Evolutionary conservation across 768 basidiomycete species (phyloP), one percentile per base, ranked within the genome.

Genomic region (Agrocybe pediades): DNA sequence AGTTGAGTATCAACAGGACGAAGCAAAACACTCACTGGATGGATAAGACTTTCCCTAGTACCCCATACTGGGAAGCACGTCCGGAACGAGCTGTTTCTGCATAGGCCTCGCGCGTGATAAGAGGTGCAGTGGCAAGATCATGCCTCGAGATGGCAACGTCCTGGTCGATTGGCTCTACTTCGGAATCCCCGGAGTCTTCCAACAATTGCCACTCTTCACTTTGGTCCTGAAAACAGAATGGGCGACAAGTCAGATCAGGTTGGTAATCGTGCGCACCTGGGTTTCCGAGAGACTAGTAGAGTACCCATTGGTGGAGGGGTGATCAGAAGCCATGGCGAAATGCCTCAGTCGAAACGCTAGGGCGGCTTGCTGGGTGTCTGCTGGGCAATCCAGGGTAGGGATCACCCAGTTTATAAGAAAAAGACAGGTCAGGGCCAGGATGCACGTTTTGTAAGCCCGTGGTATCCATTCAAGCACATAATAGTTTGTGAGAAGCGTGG

Each of bases 1-100:
- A 40, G 39, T 41, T 41, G 11, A 21, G 26, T n/a, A 29, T 20
- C 6, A n/a, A 51, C 40, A 23, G 7, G 1, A 26, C 16, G 6
- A 42, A 29, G 36, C n/a, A n/a, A n/a, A n/a, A n/a, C n/a, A 65
- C 73, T 53, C 55, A 85, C 85, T 78, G 69, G 29, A 76, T 76
- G 0, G 73, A 67, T 2, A 83, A 15, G 0, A 75, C 62, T 3
- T 74, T 72, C 0, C 88, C 87, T 0, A 88, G 57, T 1, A 89
- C 78, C 0, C 86, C 87, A 54, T 89, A 87, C 56, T 88, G 88
- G 0, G 74, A 69, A 8, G 68, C 33, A 6, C 50, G 51, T n/a
- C 64, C 65, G 2, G 71, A 65, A 20, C 66, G 69, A n/a, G 66
- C 66, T 3, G 71, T 68, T 0, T 63, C 55, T 13, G 73, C 59